Evolutionary conservation across 176 grass and related monocot genomes (phyloP), one percentile per base, ranked within the genome.

Genomic region (Eragrostis nindensis): DNA sequence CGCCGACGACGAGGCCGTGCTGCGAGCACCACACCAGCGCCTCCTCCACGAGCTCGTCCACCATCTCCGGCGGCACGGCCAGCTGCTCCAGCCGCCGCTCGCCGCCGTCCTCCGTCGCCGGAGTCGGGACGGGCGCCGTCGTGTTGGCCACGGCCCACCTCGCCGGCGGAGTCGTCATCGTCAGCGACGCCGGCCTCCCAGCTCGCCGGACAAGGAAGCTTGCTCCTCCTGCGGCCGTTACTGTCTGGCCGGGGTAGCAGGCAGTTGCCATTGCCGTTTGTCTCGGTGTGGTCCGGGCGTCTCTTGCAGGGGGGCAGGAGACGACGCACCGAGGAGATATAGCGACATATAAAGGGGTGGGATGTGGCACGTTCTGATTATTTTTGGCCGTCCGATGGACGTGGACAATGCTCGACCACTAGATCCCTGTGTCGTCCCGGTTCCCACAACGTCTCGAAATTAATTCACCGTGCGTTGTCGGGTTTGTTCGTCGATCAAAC

Each of bases 1-100:
- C 86, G 59, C 80, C 86, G 74, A 88, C 80, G 68, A 83, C 74
- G 27, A 88, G 74, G 26, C 86, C 86, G 29, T 88, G 80, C 67
- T 73, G 80, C 57, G 86, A 88, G 67, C 80, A 83, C 80, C 86
- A 88, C 1, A 88, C 86, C 10, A 88, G 86, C 40, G 86, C 86
- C 80, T 83, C 86, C 48, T 88, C 80, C 74, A 73, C 74, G 7
- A 83, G 66, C 64, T 71, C 54, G 3, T 82, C 85, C 52, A 82
- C 68, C 57, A 85, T 41, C 40, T 5, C 1, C 41, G 70, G 26
- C 41, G 62, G 61, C 50, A 75, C 50, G 3, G 70, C 84, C 40
- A 86, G 77, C 77, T 80, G 77, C 70, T 80, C 49, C 68, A 21
- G 16, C 62, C 21, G 30, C 75, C 52, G 26, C 0, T 21, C 22